Evolutionary conservation across 208 protist genomes (phyloP), one percentile per base, ranked within the genome.

Genomic region (Balamuthia mandrillaris): DNA sequence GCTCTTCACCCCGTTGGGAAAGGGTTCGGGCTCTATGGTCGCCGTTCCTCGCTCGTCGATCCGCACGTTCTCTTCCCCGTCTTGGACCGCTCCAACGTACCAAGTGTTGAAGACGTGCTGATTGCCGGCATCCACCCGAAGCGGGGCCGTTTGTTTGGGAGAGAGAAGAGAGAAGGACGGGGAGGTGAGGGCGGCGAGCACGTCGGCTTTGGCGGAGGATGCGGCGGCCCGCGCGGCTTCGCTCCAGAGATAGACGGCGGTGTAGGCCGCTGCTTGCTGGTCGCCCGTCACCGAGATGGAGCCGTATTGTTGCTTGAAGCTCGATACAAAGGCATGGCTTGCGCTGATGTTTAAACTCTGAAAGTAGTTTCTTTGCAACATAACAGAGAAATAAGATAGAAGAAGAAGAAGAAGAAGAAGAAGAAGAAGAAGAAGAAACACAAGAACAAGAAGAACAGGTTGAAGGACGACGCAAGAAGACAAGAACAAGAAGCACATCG

Each of bases 51-150:
- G n/a, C n/a, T n/a, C n/a, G n/a, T n/a, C n/a, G n/a, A n/a, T n/a
- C n/a, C n/a, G n/a, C n/a, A n/a, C n/a, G n/a, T n/a, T n/a, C n/a
- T n/a, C n/a, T n/a, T n/a, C n/a, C n/a, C n/a, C n/a, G n/a, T n/a
- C n/a, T n/a, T n/a, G n/a, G n/a, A n/a, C n/a, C n/a, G n/a, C n/a
- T 49, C 63, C 65, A 24, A 75, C 18, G 21, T 75, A 75, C 65
- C 65, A 75, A 12, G 65, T 37, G 42, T 75, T 75, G 65, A 75
- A n/a, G 65, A 44, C 52, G 65, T 75, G 65, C 42, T 75, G 65
- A 44, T 75, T 75, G 10, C 18, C 37, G 27, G 65, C 65, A 1
- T 31, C 37, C 60, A 75, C 65, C 42, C 24, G 31, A 21, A 75
- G 42, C 3, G 7, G 6, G 42, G 42, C 65, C 65, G 52, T 75